phyloP scores from a whole-genome alignment of 805 yeast genomes.

The Zygotorulaspora chibaensis region DNA sequence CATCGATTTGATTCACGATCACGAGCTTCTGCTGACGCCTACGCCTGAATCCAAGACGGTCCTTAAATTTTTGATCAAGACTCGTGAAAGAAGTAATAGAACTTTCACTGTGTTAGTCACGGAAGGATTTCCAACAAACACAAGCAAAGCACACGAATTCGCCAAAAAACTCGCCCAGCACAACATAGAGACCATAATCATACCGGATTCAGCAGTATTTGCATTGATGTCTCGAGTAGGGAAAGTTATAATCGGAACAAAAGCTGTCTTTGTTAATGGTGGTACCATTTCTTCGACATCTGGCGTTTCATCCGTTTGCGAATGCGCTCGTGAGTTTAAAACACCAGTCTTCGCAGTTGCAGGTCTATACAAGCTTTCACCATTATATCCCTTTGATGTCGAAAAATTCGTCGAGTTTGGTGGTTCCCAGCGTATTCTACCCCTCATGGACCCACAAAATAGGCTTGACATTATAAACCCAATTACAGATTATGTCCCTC shows the following conservation, averaged over 20 bases:
- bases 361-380: conserved; percentile 88
- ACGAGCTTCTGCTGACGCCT: conserved; percentile 79
- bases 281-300: conserved; percentile 84
- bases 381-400: conserved; percentile 84
- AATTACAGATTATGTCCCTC: conserved; percentile 82
- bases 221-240: conserved; percentile 98
- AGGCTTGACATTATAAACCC: conserved; percentile 62
- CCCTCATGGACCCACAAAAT: conserved; percentile 61
- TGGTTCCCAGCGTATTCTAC: conserved; percentile 49
- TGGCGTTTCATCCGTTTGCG: conserved; percentile 90
- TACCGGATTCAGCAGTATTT: conserved; percentile 88
- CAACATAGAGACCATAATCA: conserved; percentile 82
- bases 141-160: conserved; percentile 69
- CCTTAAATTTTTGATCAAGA: conserved; percentile 76
- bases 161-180: conserved; percentile 77
- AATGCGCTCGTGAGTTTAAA: conserved; percentile 89
- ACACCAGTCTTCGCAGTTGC: conserved; percentile 97
- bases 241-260: conserved; percentile 88
- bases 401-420: conserved; percentile 86
- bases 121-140: conserved; percentile 87
- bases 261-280: conserved; percentile 93
- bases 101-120: conserved; percentile 88
- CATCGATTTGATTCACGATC: conserved; percentile 89
- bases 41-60: conserved; percentile 92
- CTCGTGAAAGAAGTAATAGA: conserved; percentile 69